These are phyloP conservation scores for Sinapis alba DNA, from an alignment of 441 rosid genomes.

Conservation along the genomic window DNA sequence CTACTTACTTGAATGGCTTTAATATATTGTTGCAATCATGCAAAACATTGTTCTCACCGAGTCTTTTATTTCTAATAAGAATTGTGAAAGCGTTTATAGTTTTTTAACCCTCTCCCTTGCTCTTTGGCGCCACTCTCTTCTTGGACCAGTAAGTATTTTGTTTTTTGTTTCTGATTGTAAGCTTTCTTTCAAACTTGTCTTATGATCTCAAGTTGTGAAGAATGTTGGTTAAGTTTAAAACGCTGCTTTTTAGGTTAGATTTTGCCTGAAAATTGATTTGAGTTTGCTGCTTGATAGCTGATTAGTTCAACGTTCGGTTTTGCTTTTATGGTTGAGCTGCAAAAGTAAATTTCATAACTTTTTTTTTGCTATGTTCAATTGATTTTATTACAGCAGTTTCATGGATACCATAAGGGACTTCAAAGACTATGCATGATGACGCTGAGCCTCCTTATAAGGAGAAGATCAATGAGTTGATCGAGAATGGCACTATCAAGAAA, in stretches of 20 bases:
- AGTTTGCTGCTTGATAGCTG: too few species aligned
- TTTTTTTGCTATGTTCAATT: neutral
- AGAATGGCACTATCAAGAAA: neutral
- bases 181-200: neutral
- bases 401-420: neutral
- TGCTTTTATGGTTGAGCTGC: too few species aligned
- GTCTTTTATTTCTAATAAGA: neutral
- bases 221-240: neutral
- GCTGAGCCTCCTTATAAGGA: neutral
- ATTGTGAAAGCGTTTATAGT: neutral
- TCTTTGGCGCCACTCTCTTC: neutral
- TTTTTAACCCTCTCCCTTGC: neutral
- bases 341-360: neutral
- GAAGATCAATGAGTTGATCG: neutral
- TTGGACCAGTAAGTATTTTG: neutral
- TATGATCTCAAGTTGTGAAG: neutral
- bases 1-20: neutral
- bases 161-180: neutral
- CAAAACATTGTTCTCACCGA: neutral
- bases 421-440: neutral
- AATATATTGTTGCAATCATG: neutral
- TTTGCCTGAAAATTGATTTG: neutral
- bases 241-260: neutral
- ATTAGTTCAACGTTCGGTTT: too few species aligned
- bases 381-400: neutral